These are phyloP conservation scores for Eucalyptus tenuipes DNA, from an alignment of 345 rosid species.

Conservation along the genomic window DNA sequence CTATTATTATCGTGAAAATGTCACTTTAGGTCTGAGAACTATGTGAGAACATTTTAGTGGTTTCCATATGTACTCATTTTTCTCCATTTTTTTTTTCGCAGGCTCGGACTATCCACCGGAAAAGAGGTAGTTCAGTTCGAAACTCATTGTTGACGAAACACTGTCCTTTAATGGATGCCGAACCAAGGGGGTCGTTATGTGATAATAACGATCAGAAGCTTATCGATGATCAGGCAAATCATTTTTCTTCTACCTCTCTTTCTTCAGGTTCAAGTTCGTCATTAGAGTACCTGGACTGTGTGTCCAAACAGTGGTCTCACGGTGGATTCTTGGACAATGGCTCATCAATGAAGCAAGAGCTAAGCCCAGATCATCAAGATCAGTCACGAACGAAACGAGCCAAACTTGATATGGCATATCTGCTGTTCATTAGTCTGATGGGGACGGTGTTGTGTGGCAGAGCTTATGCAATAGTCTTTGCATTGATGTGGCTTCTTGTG, in stretches of 20 bases:
- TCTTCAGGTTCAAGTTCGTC: background rate
- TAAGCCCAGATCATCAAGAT: background rate
- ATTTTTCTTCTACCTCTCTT: background rate
- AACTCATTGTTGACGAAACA: background rate
- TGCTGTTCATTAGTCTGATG: background rate
- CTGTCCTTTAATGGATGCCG: background rate
- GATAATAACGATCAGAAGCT: background rate
- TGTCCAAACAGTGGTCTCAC: background rate
- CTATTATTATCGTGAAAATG: background rate
- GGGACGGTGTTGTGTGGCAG: slow-evolving; percentile 26
- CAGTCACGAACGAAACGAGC: background rate
- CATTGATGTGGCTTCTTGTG: slow-evolving; percentile 14
- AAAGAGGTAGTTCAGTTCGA: background rate
- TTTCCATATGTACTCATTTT: background rate
- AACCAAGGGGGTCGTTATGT: background rate
- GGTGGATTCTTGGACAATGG: background rate
- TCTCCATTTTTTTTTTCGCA: background rate
- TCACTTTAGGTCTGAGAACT: background rate
- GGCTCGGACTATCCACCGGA: background rate
- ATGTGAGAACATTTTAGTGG: background rate
- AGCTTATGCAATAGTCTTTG: slow-evolving; percentile 18
- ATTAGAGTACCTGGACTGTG: background rate
- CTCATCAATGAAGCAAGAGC: background rate
- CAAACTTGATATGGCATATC: background rate
- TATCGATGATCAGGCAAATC: background rate